A percentile compares a stretch with the other conserved stretches of the same genome.
Evolutionary conservation across 352 stramenopile genomes (phyloP).

Genomic region (Phytopythium kandeliae): DNA sequence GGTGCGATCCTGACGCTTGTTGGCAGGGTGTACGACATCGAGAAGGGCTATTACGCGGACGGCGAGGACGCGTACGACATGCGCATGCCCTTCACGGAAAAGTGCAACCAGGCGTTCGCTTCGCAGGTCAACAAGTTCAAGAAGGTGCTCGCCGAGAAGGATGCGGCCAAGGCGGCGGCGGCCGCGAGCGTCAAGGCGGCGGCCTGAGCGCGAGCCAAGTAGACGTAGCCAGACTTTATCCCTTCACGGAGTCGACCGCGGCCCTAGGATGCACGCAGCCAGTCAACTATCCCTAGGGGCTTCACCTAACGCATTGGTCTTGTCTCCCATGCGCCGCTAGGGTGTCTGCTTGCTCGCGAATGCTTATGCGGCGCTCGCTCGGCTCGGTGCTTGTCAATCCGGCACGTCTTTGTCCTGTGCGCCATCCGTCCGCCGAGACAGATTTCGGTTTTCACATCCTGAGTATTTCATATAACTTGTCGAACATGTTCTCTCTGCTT

Average conservation of each 20-base stretch:
- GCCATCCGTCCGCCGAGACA: too few relatives aligned
- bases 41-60: slow-evolving; percentile 99
- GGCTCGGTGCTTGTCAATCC: too few relatives aligned
- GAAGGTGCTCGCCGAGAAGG: slow-evolving; percentile 71
- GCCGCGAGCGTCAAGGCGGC: slow-evolving; percentile 5
- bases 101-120: slow-evolving; percentile 82
- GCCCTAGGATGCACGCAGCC: too few relatives aligned
- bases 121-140: slow-evolving; percentile 80
- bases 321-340: too few relatives aligned
- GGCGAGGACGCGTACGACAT: slow-evolving; percentile 99
- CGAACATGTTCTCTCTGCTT: too few relatives aligned
- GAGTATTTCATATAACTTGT: too few relatives aligned
- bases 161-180: slow-evolving; percentile 26
- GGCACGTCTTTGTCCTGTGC: too few relatives aligned
- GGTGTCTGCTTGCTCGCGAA: too few relatives aligned
- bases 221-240: background rate
- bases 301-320: background rate
- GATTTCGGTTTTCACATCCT: too few relatives aligned
- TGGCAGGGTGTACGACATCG: slow-evolving; percentile 94
- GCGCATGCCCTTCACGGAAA: slow-evolving; percentile 92
- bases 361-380: too few relatives aligned
- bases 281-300: background rate
- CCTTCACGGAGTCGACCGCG: too few relatives aligned
- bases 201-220: background rate
- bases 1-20: slow-evolving; percentile 1